A percentile compares a stretch with the other conserved stretches of the same genome.
phyloP scores from a whole-genome alignment of 352 stramenopile genomes.

The Detonula confervacea region DNA sequence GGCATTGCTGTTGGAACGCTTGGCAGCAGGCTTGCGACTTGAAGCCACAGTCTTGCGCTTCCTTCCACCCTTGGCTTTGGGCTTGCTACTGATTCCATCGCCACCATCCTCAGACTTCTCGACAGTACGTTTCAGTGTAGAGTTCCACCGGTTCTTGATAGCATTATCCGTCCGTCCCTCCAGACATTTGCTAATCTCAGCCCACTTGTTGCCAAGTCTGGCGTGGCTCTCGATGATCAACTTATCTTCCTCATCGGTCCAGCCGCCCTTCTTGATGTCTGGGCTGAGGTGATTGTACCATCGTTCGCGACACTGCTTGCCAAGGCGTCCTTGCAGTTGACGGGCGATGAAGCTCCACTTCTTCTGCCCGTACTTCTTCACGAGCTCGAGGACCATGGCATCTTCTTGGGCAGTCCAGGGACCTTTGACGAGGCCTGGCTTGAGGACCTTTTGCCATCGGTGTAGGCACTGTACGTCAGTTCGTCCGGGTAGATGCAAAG shows the following conservation, averaged over 20 bases:
- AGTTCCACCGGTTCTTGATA: conserved; percentile 96
- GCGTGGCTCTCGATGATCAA: conserved; percentile 75
- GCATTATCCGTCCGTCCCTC: conserved; percentile 98
- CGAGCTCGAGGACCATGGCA: conserved; percentile 76
- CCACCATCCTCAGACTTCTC: no score
- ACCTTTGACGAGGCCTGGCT: conserved; percentile 81
- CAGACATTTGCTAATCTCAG: conserved; percentile 94
- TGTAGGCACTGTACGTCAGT: conserved; percentile 77
- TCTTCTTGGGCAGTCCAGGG: conserved; percentile 86
- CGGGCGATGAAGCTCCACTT: conserved; percentile 94
- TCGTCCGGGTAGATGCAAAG: conserved; percentile 55
- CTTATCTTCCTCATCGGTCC: conserved; percentile 87
- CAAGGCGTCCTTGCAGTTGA: conserved; percentile 91
- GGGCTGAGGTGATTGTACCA: conserved; percentile 95
- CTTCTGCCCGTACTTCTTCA: conserved; percentile 78
- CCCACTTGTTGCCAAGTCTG: conserved; percentile 95
- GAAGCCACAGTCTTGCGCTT: no score
- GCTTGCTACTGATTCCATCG: no score
- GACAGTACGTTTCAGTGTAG: no score
- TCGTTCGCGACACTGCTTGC: conserved; percentile 94
- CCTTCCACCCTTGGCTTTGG: no score
- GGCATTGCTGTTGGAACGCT: conserved; percentile 12
- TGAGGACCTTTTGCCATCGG: conserved; percentile 82
- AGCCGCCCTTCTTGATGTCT: conserved; percentile 93
- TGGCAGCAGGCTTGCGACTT: no score